Percentiles rank a stretch among this genome's conserved stretches.
Evolutionary conservation across 345 rosid genomes (phyloP).

Genomic region (Pistacia integerrima): DNA sequence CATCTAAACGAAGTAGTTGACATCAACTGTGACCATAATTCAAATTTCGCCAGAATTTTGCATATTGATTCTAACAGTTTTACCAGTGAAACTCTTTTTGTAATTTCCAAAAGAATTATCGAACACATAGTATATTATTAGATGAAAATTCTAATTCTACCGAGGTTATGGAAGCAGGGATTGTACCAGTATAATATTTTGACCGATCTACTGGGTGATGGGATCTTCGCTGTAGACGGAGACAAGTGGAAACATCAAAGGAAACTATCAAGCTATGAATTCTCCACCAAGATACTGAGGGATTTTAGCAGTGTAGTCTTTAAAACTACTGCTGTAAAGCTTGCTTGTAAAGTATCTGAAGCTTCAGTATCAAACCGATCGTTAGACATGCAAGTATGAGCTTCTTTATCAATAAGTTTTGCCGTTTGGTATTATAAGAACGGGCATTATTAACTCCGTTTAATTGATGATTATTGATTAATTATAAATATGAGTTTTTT

Average conservation of each 20-base stretch:
- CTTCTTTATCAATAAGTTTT: neutral
- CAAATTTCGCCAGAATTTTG: no score
- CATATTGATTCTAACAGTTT: no score
- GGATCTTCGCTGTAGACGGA: constrained; percentile 44
- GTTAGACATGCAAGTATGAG: constrained; percentile 28
- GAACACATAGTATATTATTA: no score
- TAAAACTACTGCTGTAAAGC: constrained; percentile 27
- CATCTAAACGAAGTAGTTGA: no score
- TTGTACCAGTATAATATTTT: constrained; percentile 13
- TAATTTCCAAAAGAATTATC: no score
- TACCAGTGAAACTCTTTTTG: no score
- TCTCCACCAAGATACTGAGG: constrained; percentile 34
- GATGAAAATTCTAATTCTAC: no score
- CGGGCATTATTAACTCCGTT: neutral
- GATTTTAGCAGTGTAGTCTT: constrained; percentile 35
- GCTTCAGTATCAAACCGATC: constrained; percentile 26
- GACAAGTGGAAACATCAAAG: constrained; percentile 47
- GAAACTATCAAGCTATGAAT: constrained; percentile 38
- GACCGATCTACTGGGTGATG: constrained; percentile 39
- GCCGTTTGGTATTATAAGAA: neutral
- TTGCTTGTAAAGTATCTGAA: constrained; percentile 25
- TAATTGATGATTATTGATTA: neutral
- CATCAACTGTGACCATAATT: no score
- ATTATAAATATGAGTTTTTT: neutral
- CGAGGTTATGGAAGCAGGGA: constrained; percentile 6